Evolutionary conservation across 164 flowering plant species (phyloP), one percentile per base, ranked within the genome.

Genomic region (Amborella trichopoda): DNA sequence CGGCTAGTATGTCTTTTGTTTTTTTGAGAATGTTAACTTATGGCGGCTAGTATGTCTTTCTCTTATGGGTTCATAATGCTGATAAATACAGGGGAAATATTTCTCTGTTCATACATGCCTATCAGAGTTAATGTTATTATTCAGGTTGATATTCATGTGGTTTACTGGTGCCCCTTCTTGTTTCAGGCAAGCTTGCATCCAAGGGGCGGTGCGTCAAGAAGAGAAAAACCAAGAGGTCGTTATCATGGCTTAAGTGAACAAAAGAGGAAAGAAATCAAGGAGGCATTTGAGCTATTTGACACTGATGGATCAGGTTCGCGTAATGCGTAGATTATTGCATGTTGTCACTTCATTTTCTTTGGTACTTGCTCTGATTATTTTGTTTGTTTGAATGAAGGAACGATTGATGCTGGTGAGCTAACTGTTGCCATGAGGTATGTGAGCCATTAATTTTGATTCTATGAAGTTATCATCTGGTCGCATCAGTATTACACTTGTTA

Each of bases 361-460:
- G 1, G n/a, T 20, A 3, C 19, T 5, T 18, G 19, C 41, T n/a
- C n/a, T 37, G 47, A 23, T 49, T 24, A n/a, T 30, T 40, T 54
- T 21, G 17, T 24, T 53, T 50, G 42, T 28, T 53, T 32, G 50
- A 12, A 0, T 45, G 4, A 24, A 90, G 96, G 91, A 25, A 93
- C 91, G 9, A 93, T 91, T 70, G 99, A 93, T 72, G 94, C 96
- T 13, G 87, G 79, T 50, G 99, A 93, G 66, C 73, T 93, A 62
- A 87, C 84, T 68, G 91, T 84, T 44, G 99, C 99, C 39, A 93
- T 93, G 99, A 93, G 99, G 99, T 93, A 60, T 45, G 39, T 8
- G 13, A 46, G 23, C 14, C 10, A 13, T 18, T 28, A 12, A 28
- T n/a, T 48, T 23, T 2, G 18, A 38, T 45, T 20, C 20, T 34